A percentile compares a stretch with the other conserved stretches of the same genome.
These are phyloP conservation scores for Rhinocladiella similis DNA, from an alignment of 2,329 filamentous ascomycete genomes.

Conservation along the genomic window DNA sequence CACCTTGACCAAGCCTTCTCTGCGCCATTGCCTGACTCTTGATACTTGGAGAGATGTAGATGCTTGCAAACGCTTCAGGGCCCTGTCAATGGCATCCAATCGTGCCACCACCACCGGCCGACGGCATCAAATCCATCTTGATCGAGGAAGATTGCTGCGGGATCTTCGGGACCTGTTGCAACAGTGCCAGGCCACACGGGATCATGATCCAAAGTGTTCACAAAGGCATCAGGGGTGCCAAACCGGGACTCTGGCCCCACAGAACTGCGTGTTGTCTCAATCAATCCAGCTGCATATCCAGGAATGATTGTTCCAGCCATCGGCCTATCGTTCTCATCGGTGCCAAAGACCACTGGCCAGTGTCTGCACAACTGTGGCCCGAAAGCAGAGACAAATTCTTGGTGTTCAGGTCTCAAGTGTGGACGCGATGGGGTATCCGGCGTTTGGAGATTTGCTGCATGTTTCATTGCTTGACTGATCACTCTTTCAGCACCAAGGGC, in stretches of 20 bases:
- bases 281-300: too few relatives aligned
- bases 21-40: background rate
- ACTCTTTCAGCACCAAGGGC: slow-evolving; percentile 23
- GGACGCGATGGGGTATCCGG: background rate
- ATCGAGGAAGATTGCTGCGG: background rate
- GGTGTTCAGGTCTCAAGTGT: slow-evolving; percentile 2
- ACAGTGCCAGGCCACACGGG: background rate
- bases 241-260: too few relatives aligned
- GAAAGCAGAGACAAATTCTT: slow-evolving; percentile 11
- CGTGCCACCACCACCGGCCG: slow-evolving; percentile 15
- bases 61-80: too few relatives aligned
- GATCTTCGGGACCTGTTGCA: background rate
- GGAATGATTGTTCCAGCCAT: too few relatives aligned
- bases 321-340: too few relatives aligned
- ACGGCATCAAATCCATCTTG: slow-evolving; percentile 5
- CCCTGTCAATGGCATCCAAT: slow-evolving; percentile 3
- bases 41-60: background rate
- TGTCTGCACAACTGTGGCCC: slow-evolving; percentile 10
- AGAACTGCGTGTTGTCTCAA: too few relatives aligned
- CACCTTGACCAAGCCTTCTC: background rate
- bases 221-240: too few relatives aligned
- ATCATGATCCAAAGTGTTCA: too few relatives aligned
- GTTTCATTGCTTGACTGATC: background rate
- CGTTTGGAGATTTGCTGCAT: slow-evolving; percentile 7
- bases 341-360: slow-evolving; percentile 3